Evolutionary conservation across 768 basidiomycete genomes (phyloP), one percentile per base, ranked within the genome.

Genomic region (Pleurotus citrinopileatus): DNA sequence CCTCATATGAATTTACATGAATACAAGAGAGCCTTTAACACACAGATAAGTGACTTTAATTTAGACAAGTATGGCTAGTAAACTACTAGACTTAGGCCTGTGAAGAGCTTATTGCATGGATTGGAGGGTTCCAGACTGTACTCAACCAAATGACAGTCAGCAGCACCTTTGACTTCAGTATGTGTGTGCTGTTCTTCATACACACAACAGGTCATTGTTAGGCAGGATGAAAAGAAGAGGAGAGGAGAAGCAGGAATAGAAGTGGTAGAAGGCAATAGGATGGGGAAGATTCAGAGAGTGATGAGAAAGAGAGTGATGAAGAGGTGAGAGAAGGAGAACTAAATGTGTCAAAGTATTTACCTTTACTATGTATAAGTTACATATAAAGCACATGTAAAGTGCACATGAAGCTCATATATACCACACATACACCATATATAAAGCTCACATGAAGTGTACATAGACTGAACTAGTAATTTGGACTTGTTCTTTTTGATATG

Each of bases 111-210:
- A 69, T 68, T 63, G 53, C 62, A 10, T 71, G 69, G 67, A 42
- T 70, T 26, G 65, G 59, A 44, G 65, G 68, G 7, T 70, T 63
- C 64, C 65, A 70, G 42, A 57, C 62, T 27, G 64, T 64, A 59
- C 45, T 70, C 26, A 63, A 61, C 23, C 44, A 60, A 42, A 69
- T 68, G 63, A 57, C 56, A 5, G 48, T 52, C 20, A 40, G 53
- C 3, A 68, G 67, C 54, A n/a, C n/a, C n/a, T 69, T 66, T 44
- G 28, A 54, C 42, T 54, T 42, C 40, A 34, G 28, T 19, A 34
- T 54, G 12, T 42, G 44, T 45, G 27, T 32, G 4, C 20, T 54
- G 42, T 27, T 54, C 1, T 54, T 54, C 23, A 10, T 54, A 22
- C 53, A 54, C 12, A 54, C 53, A n/a, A n/a, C n/a, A n/a, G n/a